These are phyloP conservation scores for Sanghuangporus weigelae DNA, from an alignment of 1,284 basidiomycete genomes.

Conservation along the genomic window DNA sequence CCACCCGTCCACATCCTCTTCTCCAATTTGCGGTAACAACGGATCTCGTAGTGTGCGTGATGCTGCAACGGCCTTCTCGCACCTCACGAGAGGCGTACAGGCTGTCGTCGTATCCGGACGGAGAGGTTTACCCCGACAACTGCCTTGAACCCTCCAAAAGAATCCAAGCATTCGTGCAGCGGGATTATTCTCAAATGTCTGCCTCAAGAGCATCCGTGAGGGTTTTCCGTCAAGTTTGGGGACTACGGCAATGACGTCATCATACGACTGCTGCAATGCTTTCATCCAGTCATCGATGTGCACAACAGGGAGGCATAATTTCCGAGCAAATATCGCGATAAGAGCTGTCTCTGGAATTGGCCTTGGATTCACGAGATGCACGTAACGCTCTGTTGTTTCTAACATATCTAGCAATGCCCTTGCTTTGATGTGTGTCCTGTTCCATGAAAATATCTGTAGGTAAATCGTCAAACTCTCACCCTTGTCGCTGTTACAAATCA, in stretches of 20 bases:
- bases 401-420: constrained; percentile 23
- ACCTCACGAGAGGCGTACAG: background rate
- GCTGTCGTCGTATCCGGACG: background rate
- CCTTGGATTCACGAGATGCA: constrained; percentile 27
- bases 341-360: constrained; percentile 3
- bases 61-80: constrained; percentile 1
- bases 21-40: constrained; percentile 1
- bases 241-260: background rate
- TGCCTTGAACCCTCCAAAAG: constrained; percentile 2
- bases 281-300: constrained; percentile 7
- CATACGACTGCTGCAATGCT: background rate
- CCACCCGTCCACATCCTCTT: constrained; percentile 1
- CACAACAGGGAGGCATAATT: constrained; percentile 6
- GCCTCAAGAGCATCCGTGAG: background rate
- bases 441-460: background rate
- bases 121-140: background rate
- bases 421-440: constrained; percentile 16
- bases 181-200: background rate
- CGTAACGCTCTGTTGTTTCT: background rate
- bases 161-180: constrained; percentile 14
- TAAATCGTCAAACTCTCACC: background rate
- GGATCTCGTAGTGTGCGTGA: constrained; percentile 1
- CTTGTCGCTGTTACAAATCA: background rate
- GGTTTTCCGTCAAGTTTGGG: background rate
- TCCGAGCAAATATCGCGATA: background rate